Conservation (phyloP, 1,284 basidiomycete species). For the Rhodotorula mucilaginosa region DNA sequence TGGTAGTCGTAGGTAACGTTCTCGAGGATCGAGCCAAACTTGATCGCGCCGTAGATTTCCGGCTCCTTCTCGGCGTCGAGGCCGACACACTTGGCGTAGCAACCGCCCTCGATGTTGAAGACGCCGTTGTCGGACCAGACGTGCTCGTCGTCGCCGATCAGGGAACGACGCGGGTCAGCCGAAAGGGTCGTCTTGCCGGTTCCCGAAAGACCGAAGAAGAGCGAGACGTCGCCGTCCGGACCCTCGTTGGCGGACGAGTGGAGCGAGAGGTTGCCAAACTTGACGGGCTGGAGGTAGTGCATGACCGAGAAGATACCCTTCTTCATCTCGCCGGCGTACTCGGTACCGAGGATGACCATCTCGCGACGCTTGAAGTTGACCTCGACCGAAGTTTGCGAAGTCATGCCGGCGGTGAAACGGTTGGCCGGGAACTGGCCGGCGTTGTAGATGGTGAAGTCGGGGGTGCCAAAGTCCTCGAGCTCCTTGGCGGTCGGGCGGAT, state of each 20-base stretch:
- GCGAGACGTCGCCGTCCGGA: conserved; percentile 83
- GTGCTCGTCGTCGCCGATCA: conserved; percentile 97
- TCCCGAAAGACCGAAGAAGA: conserved; percentile 98
- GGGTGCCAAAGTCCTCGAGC: conserved; percentile 92
- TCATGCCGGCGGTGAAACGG: conserved; percentile 99
- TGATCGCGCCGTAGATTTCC: conserved; percentile 94
- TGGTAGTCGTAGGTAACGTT: conserved; percentile 97
- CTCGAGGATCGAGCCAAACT: conserved; percentile 86
- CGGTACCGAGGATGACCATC: conserved; percentile 99
- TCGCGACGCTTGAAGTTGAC: conserved; percentile 99
- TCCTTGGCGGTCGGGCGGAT: conserved; percentile 96
- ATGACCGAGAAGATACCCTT: conserved; percentile 99
- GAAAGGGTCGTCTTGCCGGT: conserved; percentile 98
- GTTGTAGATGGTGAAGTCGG: conserved; percentile 99
- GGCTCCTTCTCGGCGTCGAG: conserved; percentile 94
- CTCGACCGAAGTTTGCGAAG: conserved; percentile 96
- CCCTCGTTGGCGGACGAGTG: conserved; percentile 99
- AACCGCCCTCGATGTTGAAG: conserved; percentile 99
- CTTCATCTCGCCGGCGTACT: conserved; percentile 99
- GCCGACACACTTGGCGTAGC: conserved; percentile 97
- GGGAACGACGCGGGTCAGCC: conserved; percentile 81
- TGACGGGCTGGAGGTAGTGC: conserved; percentile 99
- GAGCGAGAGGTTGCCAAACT: conserved; percentile 95
- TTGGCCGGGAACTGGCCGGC: conserved; percentile 99
- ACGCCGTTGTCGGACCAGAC: conserved; percentile 97